Evolutionary conservation across 2,329 filamentous ascomycete genomes (phyloP).

Genomic region (Diplodia sapinea): DNA sequence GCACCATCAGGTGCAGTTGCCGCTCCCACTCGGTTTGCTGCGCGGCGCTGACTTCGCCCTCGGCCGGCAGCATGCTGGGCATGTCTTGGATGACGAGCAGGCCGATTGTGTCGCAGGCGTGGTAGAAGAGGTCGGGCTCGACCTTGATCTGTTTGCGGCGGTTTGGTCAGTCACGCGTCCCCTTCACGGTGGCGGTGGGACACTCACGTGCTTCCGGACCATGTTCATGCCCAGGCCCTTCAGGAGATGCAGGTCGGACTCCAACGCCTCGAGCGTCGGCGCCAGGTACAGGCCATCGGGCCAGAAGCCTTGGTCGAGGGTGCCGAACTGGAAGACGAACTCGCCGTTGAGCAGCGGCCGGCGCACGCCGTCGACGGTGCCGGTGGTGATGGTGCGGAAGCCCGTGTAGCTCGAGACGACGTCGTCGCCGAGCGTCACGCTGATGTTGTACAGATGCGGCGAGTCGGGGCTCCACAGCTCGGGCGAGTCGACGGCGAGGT

Average conservation of each 20-base stretch:
- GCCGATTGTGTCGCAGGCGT: conserved; percentile 69
- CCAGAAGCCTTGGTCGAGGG: conserved; percentile 74
- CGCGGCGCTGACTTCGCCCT: conserved; percentile 47
- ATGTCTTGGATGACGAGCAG: conserved; percentile 74
- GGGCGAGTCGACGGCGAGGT: conserved; percentile 61
- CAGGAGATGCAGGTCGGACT: conserved; percentile 67
- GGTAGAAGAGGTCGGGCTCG: conserved; percentile 70
- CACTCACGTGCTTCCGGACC: conserved; percentile 70
- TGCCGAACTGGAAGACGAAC: conserved; percentile 71
- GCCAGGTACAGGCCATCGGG: conserved; percentile 71
- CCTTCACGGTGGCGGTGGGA: not conserved
- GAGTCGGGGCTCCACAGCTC: conserved; percentile 69
- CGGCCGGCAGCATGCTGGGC: conserved; percentile 61
- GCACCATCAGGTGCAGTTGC: conserved; percentile 66
- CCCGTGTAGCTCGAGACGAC: conserved; percentile 69
- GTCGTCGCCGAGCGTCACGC: conserved; percentile 61
- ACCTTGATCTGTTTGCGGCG: conserved; percentile 63
- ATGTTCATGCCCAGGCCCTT: conserved; percentile 73
- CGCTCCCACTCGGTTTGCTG: conserved; percentile 70
- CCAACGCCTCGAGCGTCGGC: conserved; percentile 70
- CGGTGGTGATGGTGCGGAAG: conserved; percentile 68
- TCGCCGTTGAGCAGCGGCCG: conserved; percentile 72
- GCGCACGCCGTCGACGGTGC: conserved; percentile 62
- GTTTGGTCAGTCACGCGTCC: not conserved
- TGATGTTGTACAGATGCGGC: conserved; percentile 69